phyloP scores from a whole-genome alignment of 2,329 filamentous ascomycete species.

The Fusarium scirpi region DNA sequence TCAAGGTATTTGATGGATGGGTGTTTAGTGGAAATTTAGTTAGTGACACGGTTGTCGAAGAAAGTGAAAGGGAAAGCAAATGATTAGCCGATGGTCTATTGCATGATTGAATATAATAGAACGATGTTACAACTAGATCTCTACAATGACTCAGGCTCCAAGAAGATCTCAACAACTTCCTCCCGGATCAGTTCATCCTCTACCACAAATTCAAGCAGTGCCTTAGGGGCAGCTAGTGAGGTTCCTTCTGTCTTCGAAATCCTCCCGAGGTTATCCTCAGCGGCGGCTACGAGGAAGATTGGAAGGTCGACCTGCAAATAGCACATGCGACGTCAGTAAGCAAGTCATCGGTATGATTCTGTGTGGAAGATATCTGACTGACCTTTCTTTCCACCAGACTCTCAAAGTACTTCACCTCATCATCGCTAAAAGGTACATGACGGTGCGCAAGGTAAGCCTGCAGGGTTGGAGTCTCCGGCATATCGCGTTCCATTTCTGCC shows the following conservation, averaged over 20 bases:
- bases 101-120: background rate
- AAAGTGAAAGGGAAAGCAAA: background rate
- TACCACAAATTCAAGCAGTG: background rate
- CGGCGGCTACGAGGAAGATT: background rate
- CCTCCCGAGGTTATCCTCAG: background rate
- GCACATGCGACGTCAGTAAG: background rate
- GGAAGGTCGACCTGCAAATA: background rate
- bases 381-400: background rate
- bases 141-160: background rate
- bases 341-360: too few relatives aligned
- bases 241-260: background rate
- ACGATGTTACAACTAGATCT: rapidly evolving
- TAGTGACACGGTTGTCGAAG: background rate
- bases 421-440: background rate
- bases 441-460: background rate
- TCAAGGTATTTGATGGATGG: background rate
- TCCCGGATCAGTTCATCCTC: background rate
- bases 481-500: background rate
- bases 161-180: background rate
- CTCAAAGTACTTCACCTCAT: background rate
- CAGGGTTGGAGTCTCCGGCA: background rate
- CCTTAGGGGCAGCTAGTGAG: background rate
- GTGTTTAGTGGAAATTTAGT: background rate
- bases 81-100: background rate
- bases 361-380: background rate